phyloP scores from a whole-genome alignment of 371 early-diverging fungal genomes.

The Lichtheimia hyalospora region DNA sequence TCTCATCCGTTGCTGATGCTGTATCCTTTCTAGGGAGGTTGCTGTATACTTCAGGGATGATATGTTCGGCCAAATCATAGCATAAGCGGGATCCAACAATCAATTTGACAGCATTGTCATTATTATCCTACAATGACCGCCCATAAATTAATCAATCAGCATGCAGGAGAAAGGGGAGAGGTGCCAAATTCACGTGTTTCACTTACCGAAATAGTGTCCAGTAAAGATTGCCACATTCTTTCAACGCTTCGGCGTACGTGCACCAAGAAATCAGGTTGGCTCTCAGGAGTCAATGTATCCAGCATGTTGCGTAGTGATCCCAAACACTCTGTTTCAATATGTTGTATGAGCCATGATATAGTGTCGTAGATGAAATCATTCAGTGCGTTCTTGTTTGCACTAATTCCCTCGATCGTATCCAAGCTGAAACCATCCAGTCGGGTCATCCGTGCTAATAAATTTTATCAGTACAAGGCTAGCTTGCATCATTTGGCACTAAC shows the following conservation, averaged over 20 bases:
- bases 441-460: constrained; percentile 7
- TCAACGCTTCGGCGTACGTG: constrained; percentile 15
- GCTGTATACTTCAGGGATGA: constrained; percentile 40
- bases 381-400: constrained; percentile 6
- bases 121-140: constrained; percentile 1
- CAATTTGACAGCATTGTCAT: background rate
- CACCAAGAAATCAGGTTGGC: background rate
- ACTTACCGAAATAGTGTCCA: constrained; percentile 35
- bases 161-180: background rate
- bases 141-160: background rate
- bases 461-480: background rate
- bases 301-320: constrained; percentile 7
- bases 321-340: constrained; percentile 11
- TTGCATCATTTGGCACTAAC: constrained; percentile 7
- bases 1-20: constrained; percentile 11
- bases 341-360: constrained; percentile 33
- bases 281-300: background rate
- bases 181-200: too few species aligned
- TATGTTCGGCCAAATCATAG: constrained; percentile 46
- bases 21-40: constrained; percentile 28
- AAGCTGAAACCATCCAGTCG: constrained; percentile 16
- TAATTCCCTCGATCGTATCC: constrained; percentile 14
- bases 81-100: constrained; percentile 44
- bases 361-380: constrained; percentile 36
- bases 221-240: constrained; percentile 30